Conservation (phyloP, 2,329 filamentous ascomycete species). For the Neonectria coccinea region DNA sequence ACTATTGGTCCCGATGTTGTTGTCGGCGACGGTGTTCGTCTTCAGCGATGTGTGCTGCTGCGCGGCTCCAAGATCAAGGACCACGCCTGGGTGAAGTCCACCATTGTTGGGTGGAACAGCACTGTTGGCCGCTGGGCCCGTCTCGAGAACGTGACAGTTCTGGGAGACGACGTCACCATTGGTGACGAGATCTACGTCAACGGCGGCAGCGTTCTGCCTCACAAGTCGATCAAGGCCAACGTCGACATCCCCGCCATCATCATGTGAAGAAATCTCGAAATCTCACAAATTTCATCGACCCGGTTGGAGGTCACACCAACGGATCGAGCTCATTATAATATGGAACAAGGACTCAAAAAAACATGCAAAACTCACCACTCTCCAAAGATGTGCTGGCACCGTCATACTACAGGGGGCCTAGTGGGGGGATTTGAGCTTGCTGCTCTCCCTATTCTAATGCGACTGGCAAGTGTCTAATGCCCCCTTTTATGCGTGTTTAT, state of each 20-base stretch:
- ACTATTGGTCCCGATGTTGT: conserved; percentile 94
- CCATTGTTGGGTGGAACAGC: conserved; percentile 99
- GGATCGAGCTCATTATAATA: conserved; percentile 33
- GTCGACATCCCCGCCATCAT: conserved; percentile 83
- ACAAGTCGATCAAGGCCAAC: conserved; percentile 99
- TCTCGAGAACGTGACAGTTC: conserved; percentile 96
- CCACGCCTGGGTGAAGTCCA: conserved; percentile 98
- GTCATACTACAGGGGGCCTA: conserved; percentile 39
- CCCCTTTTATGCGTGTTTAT: conserved; percentile 47
- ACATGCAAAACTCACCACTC: conserved; percentile 45
- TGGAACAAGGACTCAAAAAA: conserved; percentile 38
- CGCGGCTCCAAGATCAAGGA: conserved; percentile 95
- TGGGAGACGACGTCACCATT: conserved; percentile 97
- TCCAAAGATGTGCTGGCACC: conserved; percentile 45
- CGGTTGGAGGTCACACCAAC: conserved; percentile 41
- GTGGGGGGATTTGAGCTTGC: conserved; percentile 38
- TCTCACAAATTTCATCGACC: conserved; percentile 16
- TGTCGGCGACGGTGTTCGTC: conserved; percentile 90
- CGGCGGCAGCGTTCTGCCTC: conserved; percentile 91
- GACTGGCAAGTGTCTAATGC: conserved; percentile 44
- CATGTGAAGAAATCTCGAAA: conserved; percentile 61
- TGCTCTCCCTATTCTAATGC: conserved; percentile 43
- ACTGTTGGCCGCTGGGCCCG: conserved; percentile 95
- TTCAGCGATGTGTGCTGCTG: conserved; percentile 93
- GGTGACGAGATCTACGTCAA: conserved; percentile 99